Conservation (phyloP, 306 rosid species). For the Aeschynomene evenia region DNA sequence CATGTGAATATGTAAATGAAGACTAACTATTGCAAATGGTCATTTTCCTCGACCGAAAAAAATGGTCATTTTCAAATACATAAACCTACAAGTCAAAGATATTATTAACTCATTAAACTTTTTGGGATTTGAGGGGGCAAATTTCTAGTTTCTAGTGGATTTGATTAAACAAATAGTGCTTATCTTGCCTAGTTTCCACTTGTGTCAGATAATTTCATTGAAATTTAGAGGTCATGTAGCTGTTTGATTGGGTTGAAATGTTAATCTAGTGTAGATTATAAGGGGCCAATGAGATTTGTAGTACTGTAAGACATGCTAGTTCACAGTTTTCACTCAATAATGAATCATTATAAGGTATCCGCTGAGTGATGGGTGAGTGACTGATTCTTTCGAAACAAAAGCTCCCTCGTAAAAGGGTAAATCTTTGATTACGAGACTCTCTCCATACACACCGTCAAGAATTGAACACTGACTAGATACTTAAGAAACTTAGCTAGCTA, state of each 20-base stretch:
- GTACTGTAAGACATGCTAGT: not conserved
- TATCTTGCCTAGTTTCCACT: constrained; percentile 5
- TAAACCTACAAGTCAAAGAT: constrained; percentile 36
- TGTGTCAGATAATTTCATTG: constrained; percentile 16
- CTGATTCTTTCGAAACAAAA: no score
- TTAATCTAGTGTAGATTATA: not conserved
- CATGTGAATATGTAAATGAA: constrained; percentile 13
- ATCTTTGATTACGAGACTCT: no score
- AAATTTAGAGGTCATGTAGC: constrained; percentile 18
- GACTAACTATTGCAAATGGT: not conserved
- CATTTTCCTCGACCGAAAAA: not conserved
- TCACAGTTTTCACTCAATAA: not conserved
- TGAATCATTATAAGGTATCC: no score
- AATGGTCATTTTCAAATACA: constrained; percentile 29
- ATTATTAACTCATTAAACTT: constrained; percentile 30
- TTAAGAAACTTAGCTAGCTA: no score
- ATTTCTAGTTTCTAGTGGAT: constrained; percentile 31
- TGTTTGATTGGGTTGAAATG: constrained; percentile 19
- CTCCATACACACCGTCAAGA: no score
- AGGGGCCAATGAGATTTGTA: not conserved
- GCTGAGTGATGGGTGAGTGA: no score
- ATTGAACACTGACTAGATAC: no score
- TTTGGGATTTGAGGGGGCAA: constrained; percentile 20
- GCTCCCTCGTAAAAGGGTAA: no score
- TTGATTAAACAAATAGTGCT: constrained; percentile 19